Conservation (phyloP, 2,329 filamentous ascomycete species). For the Pseudogymnoascus sp. region DNA sequence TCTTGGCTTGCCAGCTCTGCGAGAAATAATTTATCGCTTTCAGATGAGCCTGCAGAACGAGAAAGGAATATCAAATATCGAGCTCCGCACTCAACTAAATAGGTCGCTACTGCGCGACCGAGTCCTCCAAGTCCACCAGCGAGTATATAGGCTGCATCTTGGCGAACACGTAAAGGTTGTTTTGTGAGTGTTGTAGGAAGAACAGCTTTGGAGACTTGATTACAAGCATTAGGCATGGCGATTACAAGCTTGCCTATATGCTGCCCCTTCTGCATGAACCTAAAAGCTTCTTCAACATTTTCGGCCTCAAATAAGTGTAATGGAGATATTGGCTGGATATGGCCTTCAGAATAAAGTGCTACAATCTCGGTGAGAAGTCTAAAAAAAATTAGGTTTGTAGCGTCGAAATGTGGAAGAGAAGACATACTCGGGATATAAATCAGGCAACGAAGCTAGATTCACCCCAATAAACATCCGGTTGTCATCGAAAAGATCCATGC, state of each 20-base stretch:
- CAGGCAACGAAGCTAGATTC: conserved; percentile 18
- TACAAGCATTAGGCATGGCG: conserved; percentile 19
- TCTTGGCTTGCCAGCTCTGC: conserved; percentile 16
- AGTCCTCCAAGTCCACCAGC: conserved; percentile 36
- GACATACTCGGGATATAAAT: conserved; percentile 10
- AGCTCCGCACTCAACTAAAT: conserved; percentile 32
- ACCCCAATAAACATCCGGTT: conserved; percentile 20
- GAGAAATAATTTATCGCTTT: conserved; percentile 12
- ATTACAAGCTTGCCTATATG: conserved; percentile 39
- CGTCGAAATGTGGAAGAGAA: background rate
- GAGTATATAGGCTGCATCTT: conserved; percentile 29
- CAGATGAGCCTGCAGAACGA: conserved; percentile 19
- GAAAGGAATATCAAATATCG: conserved; percentile 32
- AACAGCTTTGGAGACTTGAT: background rate
- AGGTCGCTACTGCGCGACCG: conserved; percentile 29
- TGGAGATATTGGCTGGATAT: conserved; percentile 22
- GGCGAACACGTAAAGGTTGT: background rate
- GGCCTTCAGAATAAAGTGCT: conserved; percentile 2
- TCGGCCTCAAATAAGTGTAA: conserved; percentile 29
- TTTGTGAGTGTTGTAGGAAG: background rate
- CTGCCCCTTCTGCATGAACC: conserved; percentile 33
- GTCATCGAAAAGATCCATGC: conserved; percentile 24
- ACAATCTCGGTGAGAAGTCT: conserved; percentile 12
- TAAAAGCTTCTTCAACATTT: conserved; percentile 19
- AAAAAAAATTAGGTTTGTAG: background rate